Percentiles rank a stretch among this genome's conserved stretches.
Evolutionary conservation across 2,329 filamentous ascomycete species (phyloP).

Genomic region (Apiospora aurea): DNA sequence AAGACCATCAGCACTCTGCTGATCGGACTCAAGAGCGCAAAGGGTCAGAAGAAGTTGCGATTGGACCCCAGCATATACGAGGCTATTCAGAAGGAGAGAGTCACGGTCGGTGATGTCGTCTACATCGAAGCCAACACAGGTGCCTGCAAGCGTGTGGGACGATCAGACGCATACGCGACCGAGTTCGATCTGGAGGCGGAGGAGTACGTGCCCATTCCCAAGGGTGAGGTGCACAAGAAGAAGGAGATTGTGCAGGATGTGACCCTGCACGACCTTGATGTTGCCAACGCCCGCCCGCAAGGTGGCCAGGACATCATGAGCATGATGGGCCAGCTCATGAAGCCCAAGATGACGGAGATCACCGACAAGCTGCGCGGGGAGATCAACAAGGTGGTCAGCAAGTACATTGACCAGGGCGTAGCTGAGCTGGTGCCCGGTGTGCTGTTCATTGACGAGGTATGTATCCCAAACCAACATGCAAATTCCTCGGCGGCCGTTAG

Average conservation of each 20-base stretch:
- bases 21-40: conserved; percentile 92
- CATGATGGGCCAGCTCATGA: conserved; percentile 99
- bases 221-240: conserved; percentile 98
- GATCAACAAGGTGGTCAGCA: conserved; percentile 99
- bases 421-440: conserved; percentile 98
- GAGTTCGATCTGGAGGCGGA: conserved; percentile 99
- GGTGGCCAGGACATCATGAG: conserved; percentile 99
- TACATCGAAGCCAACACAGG: conserved; percentile 99
- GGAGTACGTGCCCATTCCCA: conserved; percentile 98
- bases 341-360: conserved; percentile 99
- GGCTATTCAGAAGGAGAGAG: conserved; percentile 97
- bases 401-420: conserved; percentile 98
- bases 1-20: conserved; percentile 96
- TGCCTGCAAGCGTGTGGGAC: conserved; percentile 94
- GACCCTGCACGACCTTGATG: conserved; percentile 93
- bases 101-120: conserved; percentile 95
- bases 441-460: conserved; percentile 97
- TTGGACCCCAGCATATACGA: conserved; percentile 99
- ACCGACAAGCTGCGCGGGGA: conserved; percentile 95
- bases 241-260: conserved; percentile 99
- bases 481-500: conserved; percentile 2
- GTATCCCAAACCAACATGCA: conserved; percentile 27
- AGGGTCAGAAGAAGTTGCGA: conserved; percentile 96
- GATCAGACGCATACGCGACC: conserved; percentile 95
- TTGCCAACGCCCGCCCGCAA: conserved; percentile 93